Conservation (phyloP, 164 flowering plant species). For the Sedum album region DNA sequence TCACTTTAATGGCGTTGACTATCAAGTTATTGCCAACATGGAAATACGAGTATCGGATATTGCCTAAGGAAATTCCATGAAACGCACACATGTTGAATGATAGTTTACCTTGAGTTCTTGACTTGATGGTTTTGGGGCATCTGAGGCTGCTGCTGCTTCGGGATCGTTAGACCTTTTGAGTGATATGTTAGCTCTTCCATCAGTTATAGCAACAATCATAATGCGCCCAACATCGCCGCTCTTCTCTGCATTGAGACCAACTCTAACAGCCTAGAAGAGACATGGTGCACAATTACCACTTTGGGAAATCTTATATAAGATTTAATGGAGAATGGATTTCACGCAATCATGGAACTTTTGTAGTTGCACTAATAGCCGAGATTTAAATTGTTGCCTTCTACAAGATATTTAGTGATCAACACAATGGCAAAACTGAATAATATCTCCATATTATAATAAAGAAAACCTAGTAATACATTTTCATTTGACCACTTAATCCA, state of each 20-base stretch:
- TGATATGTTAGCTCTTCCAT: constrained; percentile 93
- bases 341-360: background rate
- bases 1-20: too few relatives aligned
- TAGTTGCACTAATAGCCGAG: background rate
- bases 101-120: constrained; percentile 70
- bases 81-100: background rate
- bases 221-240: constrained; percentile 95
- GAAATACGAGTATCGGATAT: too few relatives aligned
- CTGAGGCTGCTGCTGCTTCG: constrained; percentile 53
- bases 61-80: background rate
- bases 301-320: background rate
- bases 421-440: too few relatives aligned
- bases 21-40: too few relatives aligned
- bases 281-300: background rate
- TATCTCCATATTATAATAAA: too few relatives aligned
- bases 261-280: constrained; percentile 69
- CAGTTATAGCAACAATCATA: constrained; percentile 95
- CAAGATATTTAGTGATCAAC: background rate
- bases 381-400: background rate
- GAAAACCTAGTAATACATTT: background rate
- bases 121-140: constrained; percentile 76
- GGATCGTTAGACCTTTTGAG: constrained; percentile 83
- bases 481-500: background rate
- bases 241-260: constrained; percentile 91
- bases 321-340: background rate